Percentiles rank a stretch among this genome's conserved stretches.
phyloP scores from a whole-genome alignment of 441 rosid genomes.

The Pelargonium cotyledonis region DNA sequence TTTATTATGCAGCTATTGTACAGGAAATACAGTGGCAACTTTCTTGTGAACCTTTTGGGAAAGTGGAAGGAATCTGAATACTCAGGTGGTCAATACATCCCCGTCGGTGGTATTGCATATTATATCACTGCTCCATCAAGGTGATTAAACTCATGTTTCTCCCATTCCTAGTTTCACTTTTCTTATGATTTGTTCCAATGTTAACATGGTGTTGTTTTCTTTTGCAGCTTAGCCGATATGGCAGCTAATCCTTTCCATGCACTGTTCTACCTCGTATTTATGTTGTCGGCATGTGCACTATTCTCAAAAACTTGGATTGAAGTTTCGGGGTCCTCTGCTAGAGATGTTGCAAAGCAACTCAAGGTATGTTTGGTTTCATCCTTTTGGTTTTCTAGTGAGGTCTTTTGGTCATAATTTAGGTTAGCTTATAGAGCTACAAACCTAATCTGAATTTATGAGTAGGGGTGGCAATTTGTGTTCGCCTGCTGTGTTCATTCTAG shows the following conservation, averaged over 20 bases:
- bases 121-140: conserved; percentile 75
- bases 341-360: conserved; percentile 90
- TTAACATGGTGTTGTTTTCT: conserved; percentile 2
- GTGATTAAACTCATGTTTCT: conserved; percentile 27
- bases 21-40: conserved; percentile 68
- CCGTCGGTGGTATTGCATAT: conserved; percentile 88
- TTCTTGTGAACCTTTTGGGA: conserved; percentile 73
- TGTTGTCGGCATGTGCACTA: conserved; percentile 81
- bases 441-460: too few relatives aligned
- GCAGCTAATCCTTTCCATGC: conserved; percentile 63
- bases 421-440: not conserved
- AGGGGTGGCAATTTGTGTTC: too few relatives aligned
- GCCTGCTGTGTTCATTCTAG: too few relatives aligned
- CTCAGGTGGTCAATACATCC: conserved; percentile 67
- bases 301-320: conserved; percentile 98
- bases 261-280: conserved; percentile 71
- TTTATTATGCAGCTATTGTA: conserved; percentile 49
- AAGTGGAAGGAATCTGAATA: conserved; percentile 91
- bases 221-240: conserved; percentile 69
- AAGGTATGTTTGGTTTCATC: conserved; percentile 38
- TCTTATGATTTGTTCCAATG: not conserved
- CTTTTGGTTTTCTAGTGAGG: too few relatives aligned
- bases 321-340: conserved; percentile 93
- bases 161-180: not conserved
- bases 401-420: not conserved